Evolutionary conservation across 2,329 filamentous ascomycete genomes (phyloP), one percentile per base, ranked within the genome.

Genomic region (Aspergillus sp.): DNA sequence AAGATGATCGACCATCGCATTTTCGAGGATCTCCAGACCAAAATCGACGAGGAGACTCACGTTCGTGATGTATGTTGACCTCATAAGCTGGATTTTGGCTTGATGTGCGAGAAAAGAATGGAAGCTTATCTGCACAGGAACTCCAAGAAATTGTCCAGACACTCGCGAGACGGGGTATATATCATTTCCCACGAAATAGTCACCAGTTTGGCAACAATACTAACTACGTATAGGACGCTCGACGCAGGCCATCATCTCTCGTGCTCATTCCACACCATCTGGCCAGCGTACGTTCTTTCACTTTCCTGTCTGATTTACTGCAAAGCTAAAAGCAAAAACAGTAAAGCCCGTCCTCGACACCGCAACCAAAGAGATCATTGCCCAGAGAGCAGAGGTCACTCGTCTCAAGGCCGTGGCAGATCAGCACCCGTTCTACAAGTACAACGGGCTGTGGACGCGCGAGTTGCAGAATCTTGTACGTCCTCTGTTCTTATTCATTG

Each of bases 401-500:
- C 82, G 84, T 56, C 80, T 98, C 41, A 80, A 82, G 52, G 71
- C 77, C 47, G 80, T 88, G 47, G 89, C 90, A 2, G 90, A 89
- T 22, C 79, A 87, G 65, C 85, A 94, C 61, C 91, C 93, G 0
- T 98, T 97, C 76, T 98, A 97, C 82, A 96, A 95, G 79, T 96
- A 94, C 75, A 96, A 96, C 70, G 74, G 77, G 48, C 82, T 89
- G 66, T 98, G 93, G 93, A 80, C 83, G 23, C 82, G 88, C 49
- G 82, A 87, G 61, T 74, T 96, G 47, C 91, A 97, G 69, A 88
- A 88, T 66, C 81, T 88, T 41, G 81, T 79, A 39, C 33, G 13
- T 3, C 15, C 15, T 7, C 13, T 35, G 13, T n/a, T 17, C 1
- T 6, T 22, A 3, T 32, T 23, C 35, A 3, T 5, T 39, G 17